Conservation (phyloP, 2,329 filamentous ascomycete genomes). For the Aureobasidium vineae region DNA sequence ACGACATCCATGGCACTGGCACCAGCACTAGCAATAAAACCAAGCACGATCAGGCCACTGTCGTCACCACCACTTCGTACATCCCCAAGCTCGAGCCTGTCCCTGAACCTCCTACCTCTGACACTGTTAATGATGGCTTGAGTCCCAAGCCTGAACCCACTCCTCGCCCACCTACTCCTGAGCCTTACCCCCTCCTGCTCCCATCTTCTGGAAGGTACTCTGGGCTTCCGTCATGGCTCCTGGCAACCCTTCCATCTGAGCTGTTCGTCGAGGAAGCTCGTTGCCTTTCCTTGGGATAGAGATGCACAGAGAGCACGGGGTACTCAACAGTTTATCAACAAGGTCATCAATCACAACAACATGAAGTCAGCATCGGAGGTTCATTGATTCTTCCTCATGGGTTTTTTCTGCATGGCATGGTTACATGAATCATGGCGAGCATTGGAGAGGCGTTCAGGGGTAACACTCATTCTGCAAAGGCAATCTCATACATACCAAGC, state of each 20-base stretch:
- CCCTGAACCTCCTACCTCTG: not conserved
- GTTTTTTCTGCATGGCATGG: not conserved
- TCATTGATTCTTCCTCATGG: not conserved
- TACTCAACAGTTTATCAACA: not conserved
- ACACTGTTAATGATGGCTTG: not conserved
- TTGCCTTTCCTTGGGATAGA: not conserved
- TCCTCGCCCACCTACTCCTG: not conserved
- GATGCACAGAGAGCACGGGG: not conserved
- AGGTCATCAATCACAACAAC: not conserved
- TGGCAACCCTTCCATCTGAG: not conserved
- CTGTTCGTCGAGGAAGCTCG: not conserved
- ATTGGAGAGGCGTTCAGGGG: not conserved
- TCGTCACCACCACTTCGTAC: not conserved
- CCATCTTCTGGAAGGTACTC: not conserved
- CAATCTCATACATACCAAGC: not conserved
- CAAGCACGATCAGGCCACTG: not conserved
- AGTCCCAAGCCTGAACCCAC: slow-evolving; percentile 3
- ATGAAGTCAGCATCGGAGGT: not conserved
- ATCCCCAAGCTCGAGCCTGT: not conserved
- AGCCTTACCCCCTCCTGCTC: not conserved
- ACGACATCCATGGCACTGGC: not conserved
- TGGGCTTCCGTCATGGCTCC: not conserved
- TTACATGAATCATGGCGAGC: not conserved
- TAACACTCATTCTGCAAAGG: no score
- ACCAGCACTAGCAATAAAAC: not conserved